Evolutionary conservation across 305 asterid genomes (phyloP).

Genomic region (Ilex paraguariensis): DNA sequence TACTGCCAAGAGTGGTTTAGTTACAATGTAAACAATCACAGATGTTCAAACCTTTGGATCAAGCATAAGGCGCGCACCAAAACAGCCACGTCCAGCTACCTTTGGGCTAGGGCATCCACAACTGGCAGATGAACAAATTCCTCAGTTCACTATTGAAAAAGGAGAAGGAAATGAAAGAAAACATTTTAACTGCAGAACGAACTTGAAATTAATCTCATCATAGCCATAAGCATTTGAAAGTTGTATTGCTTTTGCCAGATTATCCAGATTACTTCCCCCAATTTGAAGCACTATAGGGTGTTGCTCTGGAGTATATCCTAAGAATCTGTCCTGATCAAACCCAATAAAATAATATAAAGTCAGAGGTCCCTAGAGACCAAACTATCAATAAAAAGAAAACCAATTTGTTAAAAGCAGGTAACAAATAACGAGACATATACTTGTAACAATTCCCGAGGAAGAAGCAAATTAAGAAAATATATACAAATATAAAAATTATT

Average conservation of each 20-base stretch:
- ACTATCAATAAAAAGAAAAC: too few relatives aligned
- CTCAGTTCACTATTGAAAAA: conserved; percentile 21
- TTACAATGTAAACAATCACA: conserved; percentile 7
- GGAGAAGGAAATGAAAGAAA: not conserved
- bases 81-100: conserved; percentile 97
- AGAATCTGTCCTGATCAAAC: conserved; percentile 68
- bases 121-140: conserved; percentile 35
- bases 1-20: too few relatives aligned
- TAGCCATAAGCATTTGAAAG: conserved; percentile 86
- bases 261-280: conserved; percentile 84
- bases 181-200: conserved; percentile 21
- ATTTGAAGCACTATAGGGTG: conserved; percentile 96
- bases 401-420: too few relatives aligned
- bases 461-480: too few relatives aligned
- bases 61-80: conserved; percentile 92
- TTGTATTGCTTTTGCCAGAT: conserved; percentile 80
- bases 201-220: conserved; percentile 94
- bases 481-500: too few relatives aligned
- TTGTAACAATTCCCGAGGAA: too few relatives aligned
- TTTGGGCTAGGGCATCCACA: conserved; percentile 97
- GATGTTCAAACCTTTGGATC: conserved; percentile 78
- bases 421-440: too few relatives aligned
- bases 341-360: conserved; percentile 23
- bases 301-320: conserved; percentile 85
- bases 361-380: not conserved